Conservation (phyloP, 1,284 basidiomycete genomes). For the Puccinia hordei region DNA sequence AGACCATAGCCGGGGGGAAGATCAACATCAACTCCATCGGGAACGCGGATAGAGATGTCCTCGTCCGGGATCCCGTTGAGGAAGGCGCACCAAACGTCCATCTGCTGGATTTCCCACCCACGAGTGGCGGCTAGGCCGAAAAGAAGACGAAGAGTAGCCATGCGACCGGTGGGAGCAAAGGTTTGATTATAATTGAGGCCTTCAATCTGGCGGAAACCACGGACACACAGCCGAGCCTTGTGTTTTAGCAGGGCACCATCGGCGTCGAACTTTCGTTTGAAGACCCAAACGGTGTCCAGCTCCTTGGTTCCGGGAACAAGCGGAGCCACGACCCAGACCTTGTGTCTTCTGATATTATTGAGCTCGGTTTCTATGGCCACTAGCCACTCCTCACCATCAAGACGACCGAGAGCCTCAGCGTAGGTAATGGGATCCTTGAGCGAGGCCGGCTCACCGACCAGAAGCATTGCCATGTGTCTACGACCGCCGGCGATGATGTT, state of each 20-base stretch:
- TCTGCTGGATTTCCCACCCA: constrained; percentile 4
- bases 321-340: not conserved
- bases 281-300: not conserved
- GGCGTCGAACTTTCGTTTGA: not conserved
- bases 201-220: not conserved
- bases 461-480: not conserved
- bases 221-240: constrained; percentile 13
- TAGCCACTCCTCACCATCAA: not conserved
- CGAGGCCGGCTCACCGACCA: not conserved
- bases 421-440: constrained; percentile 4
- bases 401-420: not conserved
- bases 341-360: not conserved
- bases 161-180: constrained; percentile 16
- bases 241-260: constrained; percentile 3
- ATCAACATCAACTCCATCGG: not conserved
- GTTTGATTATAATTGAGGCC: constrained; percentile 9
- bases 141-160: not conserved
- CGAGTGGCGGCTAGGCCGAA: not conserved
- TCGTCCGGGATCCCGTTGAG: constrained; percentile 17
- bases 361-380: constrained; percentile 14
- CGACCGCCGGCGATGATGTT: constrained; percentile 1
- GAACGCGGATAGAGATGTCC: not conserved
- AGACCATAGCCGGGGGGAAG: no score
- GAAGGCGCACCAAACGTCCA: constrained; percentile 18
- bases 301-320: not conserved